Conservation (phyloP, 805 yeast species). For the Blastobotrys mokoenaii region DNA sequence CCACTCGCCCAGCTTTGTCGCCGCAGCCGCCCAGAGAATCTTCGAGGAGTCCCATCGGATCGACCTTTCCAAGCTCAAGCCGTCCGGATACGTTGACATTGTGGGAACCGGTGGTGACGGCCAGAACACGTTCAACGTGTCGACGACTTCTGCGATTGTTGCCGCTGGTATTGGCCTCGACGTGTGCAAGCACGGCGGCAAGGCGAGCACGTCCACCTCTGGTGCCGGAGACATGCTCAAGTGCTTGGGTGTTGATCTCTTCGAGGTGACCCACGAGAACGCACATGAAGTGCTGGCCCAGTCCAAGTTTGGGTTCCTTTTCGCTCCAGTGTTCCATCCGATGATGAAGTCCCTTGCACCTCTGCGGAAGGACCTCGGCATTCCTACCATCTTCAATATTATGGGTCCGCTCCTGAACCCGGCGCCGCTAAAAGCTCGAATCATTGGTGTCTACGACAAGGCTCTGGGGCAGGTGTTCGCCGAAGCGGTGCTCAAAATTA, state of each 20-base stretch:
- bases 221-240: conserved; percentile 89
- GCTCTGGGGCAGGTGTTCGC: conserved; percentile 78
- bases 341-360: conserved; percentile 80
- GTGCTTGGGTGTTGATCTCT: conserved; percentile 74
- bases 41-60: conserved; percentile 37
- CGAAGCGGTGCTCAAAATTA: conserved; percentile 61
- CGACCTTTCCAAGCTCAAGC: conserved; percentile 10
- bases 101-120: conserved; percentile 99
- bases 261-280: conserved; percentile 53
- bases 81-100: conserved; percentile 63
- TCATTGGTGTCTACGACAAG: conserved; percentile 83
- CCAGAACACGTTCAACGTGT: conserved; percentile 92
- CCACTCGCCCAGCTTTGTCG: conserved; percentile 70
- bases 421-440: conserved; percentile 66
- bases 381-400: conserved; percentile 90
- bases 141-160: conserved; percentile 89
- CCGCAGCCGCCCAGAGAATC: conserved; percentile 76
- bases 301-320: conserved; percentile 55
- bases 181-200: conserved; percentile 95
- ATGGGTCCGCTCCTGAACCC: conserved; percentile 94
- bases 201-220: conserved; percentile 85
- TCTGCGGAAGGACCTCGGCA: conserved; percentile 68
- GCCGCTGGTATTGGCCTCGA: conserved; percentile 80
- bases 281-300: conserved; percentile 47
- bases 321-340: conserved; percentile 92